A percentile compares a stretch with the other conserved stretches of the same genome.
These are phyloP conservation scores for Hymenoscyphus fructigenus DNA, from an alignment of 2,329 filamentous ascomycete genomes.

Conservation along the genomic window DNA sequence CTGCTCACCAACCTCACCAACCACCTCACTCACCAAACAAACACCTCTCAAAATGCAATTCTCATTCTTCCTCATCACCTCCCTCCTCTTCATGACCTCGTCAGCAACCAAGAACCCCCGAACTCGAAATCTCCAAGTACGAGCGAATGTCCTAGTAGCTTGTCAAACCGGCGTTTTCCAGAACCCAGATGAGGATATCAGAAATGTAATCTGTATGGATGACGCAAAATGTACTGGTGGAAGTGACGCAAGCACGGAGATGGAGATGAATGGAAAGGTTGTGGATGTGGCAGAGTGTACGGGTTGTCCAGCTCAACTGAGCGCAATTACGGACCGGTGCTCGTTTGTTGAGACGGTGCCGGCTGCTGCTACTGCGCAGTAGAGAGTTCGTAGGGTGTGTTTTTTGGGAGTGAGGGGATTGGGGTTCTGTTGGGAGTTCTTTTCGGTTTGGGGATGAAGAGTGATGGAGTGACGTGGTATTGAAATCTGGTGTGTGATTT, in stretches of 20 bases:
- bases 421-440: no score
- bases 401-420: background rate
- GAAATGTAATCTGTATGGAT: background rate
- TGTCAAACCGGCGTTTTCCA: background rate
- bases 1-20: background rate
- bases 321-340: background rate
- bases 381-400: background rate
- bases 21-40: background rate
- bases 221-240: background rate
- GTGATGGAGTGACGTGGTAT: no score
- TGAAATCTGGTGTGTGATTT: no score
- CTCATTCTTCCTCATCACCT: background rate
- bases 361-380: background rate
- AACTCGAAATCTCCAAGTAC: background rate
- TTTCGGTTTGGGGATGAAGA: no score
- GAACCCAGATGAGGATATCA: background rate
- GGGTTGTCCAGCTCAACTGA: background rate
- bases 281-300: background rate
- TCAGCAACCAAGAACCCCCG: background rate
- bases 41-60: constrained; percentile 1
- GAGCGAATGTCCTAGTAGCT: background rate
- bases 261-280: background rate
- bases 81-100: background rate
- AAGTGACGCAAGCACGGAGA: background rate
- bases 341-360: background rate